These are phyloP conservation scores for Brettanomyces sp. DNA, from an alignment of 805 yeast genomes.

Conservation along the genomic window DNA sequence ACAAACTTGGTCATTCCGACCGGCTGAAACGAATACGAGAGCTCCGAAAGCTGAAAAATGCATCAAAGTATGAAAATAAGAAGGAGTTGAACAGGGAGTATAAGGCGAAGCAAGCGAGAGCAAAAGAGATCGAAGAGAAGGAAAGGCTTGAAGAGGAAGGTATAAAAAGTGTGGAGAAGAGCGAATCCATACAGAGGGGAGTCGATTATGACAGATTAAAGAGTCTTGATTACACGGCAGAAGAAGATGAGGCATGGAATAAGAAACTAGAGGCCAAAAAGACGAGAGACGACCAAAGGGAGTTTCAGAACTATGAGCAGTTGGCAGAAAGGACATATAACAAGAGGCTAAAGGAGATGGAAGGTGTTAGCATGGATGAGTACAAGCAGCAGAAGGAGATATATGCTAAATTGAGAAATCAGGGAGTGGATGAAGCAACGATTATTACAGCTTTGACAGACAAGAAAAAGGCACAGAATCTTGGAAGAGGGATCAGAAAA, in stretches of 20 bases:
- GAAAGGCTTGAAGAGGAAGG: constrained; percentile 16
- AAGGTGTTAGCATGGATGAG: constrained; percentile 25
- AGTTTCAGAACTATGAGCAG: constrained; percentile 40
- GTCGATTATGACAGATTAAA: constrained; percentile 33
- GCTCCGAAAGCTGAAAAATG: constrained; percentile 14
- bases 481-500: constrained; percentile 27
- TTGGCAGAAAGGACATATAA: constrained; percentile 54
- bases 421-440: constrained; percentile 18
- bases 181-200: constrained; percentile 28
- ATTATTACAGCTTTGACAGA: constrained; percentile 26
- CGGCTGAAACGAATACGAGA: constrained; percentile 8
- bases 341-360: constrained; percentile 36
- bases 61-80: constrained; percentile 21
- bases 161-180: constrained; percentile 26
- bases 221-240: constrained; percentile 50
- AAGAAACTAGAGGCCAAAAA: constrained; percentile 24
- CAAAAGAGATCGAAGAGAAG: constrained; percentile 17
- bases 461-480: constrained; percentile 19
- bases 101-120: constrained; percentile 17
- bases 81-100: constrained; percentile 30
- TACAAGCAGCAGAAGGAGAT: constrained; percentile 31
- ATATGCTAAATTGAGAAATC: constrained; percentile 11
- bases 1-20: too few species aligned
- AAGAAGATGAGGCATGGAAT: constrained; percentile 60
- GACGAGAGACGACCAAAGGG: constrained; percentile 23